Conservation (phyloP, 2,329 filamentous ascomycete species). For the Helotiales sp. region DNA sequence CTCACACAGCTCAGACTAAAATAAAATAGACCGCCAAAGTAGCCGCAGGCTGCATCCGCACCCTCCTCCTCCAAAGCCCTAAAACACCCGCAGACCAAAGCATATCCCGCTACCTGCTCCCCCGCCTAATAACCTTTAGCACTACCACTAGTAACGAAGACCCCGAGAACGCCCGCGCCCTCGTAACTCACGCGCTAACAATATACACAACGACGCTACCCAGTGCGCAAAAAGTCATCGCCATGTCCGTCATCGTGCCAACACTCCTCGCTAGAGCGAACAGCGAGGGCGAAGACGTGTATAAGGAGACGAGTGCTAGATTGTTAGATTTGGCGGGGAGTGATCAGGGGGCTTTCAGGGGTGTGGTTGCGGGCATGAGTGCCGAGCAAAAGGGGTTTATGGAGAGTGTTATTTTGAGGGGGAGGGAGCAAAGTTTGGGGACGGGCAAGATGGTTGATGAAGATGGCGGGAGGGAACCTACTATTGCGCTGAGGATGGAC, state of each 20-base stretch:
- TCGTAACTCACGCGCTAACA: conserved; percentile 76
- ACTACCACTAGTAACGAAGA: conserved; percentile 74
- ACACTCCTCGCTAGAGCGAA: conserved; percentile 75
- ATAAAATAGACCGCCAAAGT: conserved; percentile 78
- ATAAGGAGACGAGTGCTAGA: conserved; percentile 75
- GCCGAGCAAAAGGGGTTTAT: conserved; percentile 75
- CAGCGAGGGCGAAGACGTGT: conserved; percentile 61
- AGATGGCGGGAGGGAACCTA: conserved; percentile 65
- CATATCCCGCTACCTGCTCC: conserved; percentile 75
- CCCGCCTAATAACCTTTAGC: conserved; percentile 77
- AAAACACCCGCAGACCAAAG: conserved; percentile 70
- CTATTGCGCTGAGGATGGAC: conserved; percentile 93
- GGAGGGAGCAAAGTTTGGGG: conserved; percentile 53
- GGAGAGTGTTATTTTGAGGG: conserved; percentile 78
- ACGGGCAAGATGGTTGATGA: conserved; percentile 48
- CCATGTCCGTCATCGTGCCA: conserved; percentile 78
- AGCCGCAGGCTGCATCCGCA: conserved; percentile 86
- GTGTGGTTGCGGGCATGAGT: conserved; percentile 73
- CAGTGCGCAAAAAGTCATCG: conserved; percentile 56
- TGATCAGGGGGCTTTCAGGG: conserved; percentile 75
- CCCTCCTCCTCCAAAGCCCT: conserved; percentile 72
- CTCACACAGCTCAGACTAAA: conserved; percentile 18
- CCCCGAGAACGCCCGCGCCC: conserved; percentile 73
- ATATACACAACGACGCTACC: conserved; percentile 64
- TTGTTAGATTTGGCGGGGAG: conserved; percentile 81